Conservation (phyloP, 768 basidiomycete species). For the Tubosaeta sp. region DNA sequence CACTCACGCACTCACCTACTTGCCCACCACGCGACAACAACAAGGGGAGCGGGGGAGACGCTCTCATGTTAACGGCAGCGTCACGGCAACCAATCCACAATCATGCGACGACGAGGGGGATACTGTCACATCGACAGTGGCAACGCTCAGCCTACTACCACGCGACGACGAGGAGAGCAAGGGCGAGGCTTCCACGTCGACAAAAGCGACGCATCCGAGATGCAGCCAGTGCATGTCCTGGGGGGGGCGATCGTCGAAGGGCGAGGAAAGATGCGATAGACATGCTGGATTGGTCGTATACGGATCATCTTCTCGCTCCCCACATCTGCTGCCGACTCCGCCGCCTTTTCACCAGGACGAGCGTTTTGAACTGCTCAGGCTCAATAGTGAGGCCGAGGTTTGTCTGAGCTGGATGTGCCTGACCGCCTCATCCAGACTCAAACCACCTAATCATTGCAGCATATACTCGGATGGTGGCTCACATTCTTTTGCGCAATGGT, state of each 20-base stretch:
- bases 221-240: conserved; percentile 67
- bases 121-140: too few species aligned
- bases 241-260: conserved; percentile 44
- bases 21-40: too few species aligned
- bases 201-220: conserved; percentile 33
- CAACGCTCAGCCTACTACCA: too few species aligned
- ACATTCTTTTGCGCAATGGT: conserved; percentile 67
- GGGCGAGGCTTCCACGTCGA: too few species aligned
- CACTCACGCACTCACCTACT: too few species aligned
- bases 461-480: conserved; percentile 61
- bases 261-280: conserved; percentile 67
- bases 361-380: conserved; percentile 65
- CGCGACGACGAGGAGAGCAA: too few species aligned
- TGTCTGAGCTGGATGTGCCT: neutral
- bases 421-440: conserved; percentile 11
- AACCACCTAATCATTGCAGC: conserved; percentile 31
- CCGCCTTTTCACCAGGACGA: conserved; percentile 75
- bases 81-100: too few species aligned
- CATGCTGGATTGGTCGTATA: conserved; percentile 75
- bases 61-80: too few species aligned
- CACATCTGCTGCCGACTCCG: conserved; percentile 39
- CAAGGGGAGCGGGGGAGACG: too few species aligned
- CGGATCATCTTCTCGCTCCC: conserved; percentile 66
- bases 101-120: too few species aligned
- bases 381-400: conserved; percentile 31